Conservation (phyloP, 78 protist species). For the slime mould (Dictyostelium discoideum) region dicty_2.7 NC_007088.5:2084001-2084500, state of each 20-base stretch:
- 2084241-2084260: constrained; percentile 1
- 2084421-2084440: background rate
- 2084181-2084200: background rate
- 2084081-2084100: background rate
- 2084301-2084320: background rate
- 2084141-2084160: background rate
- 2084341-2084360: background rate
- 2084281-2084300: background rate
- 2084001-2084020: background rate
- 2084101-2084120: background rate
- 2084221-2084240: constrained; percentile 7
- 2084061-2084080: background rate
- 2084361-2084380: background rate
- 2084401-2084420: background rate
- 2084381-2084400: background rate
- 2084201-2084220: background rate
- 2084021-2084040: background rate
- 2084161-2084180: background rate
- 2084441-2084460: background rate
- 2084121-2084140: background rate
- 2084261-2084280: background rate
- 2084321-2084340: background rate
- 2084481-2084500: background rate
- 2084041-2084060: background rate
- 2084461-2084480: background rate